Evolutionary conservation across 768 basidiomycete species (phyloP).

Genomic region (Suillus luteus): DNA sequence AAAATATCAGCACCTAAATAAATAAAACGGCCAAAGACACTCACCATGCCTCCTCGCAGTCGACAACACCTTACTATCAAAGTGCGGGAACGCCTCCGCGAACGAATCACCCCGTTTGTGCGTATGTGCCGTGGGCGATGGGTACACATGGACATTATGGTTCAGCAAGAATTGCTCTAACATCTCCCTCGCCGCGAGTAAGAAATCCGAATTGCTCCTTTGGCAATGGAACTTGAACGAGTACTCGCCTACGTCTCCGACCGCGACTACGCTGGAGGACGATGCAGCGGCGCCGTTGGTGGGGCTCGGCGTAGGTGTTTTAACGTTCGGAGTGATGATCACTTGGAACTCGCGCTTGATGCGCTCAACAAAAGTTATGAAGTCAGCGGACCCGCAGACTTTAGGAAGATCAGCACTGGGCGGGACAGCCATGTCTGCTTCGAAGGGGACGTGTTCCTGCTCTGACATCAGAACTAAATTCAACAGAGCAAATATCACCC

Average conservation of each 20-base stretch:
- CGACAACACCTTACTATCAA: slow-evolving; percentile 91
- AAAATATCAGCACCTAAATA: slow-evolving; percentile 13
- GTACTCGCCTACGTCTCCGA: slow-evolving; percentile 54
- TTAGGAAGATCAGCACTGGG: slow-evolving; percentile 77
- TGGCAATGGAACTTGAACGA: slow-evolving; percentile 97
- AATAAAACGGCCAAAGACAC: slow-evolving; percentile 30
- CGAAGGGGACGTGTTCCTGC: slow-evolving; percentile 95
- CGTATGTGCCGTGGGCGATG: slow-evolving; percentile 72
- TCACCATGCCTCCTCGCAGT: slow-evolving; percentile 70
- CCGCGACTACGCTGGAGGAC: slow-evolving; percentile 20
- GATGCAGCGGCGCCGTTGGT: slow-evolving; percentile 50
- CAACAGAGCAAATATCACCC: slow-evolving; percentile 27
- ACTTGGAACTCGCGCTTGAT: slow-evolving; percentile 95
- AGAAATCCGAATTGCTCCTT: slow-evolving; percentile 91
- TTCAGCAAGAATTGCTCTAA: slow-evolving; percentile 88
- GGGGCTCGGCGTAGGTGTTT: slow-evolving; percentile 40
- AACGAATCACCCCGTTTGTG: slow-evolving; percentile 92
- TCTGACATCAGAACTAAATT: not conserved
- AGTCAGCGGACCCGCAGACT: slow-evolving; percentile 79
- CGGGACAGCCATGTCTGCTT: slow-evolving; percentile 92
- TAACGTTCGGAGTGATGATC: slow-evolving; percentile 81
- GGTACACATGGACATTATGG: slow-evolving; percentile 82
- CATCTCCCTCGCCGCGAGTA: slow-evolving; percentile 87
- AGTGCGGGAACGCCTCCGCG: slow-evolving; percentile 94
- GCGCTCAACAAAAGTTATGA: slow-evolving; percentile 81